Base-by-base conservation (phyloP, 306 rosid species). In the Inga laurina region DNA sequence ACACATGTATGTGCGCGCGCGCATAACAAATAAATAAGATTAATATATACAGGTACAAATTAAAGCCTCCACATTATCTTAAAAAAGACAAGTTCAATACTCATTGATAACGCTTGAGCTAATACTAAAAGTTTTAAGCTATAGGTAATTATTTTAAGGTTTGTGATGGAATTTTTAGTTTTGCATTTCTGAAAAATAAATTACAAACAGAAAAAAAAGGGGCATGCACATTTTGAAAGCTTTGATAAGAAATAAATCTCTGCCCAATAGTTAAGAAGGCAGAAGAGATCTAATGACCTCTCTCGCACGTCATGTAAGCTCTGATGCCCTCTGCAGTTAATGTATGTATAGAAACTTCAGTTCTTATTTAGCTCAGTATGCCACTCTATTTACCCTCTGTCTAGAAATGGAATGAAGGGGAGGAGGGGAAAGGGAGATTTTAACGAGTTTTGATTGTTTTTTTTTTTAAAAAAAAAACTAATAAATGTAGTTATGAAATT, bases 251-350 rank as follows among this genome's bases (percentile, higher is more conserved):
- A 84, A 79, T 82, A 85, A 86, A 83, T 77, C 85, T 83, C 87
- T 82, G 74, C 64, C 84, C 80, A 85, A 81, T 52, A 64, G 14
- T 74, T 72, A 3, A 10, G 80, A 75, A 64, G 76, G 45, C 74
- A 78, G 79, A 83, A 85, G 72, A 85, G 89, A 85, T 88, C 89
- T 88, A 77, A 15, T 6, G n/a, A 83, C 44, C 84, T 80, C 78
- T 64, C 83, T 88, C 85, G 54, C 75, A 80, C 59, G 85, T 76
- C 45, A 82, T 80, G 70, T 73, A 35, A 51, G 11, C 41, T 32
- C 3, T 22, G 34, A 52, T 34, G 34, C 82, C 69, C 56, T 51
- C 79, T 67, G 67, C 77, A 21, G 74, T 81, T 57, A 57, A 57
- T 9, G 13, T 52, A 76, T 77, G 81, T 45, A 67, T 35, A 13